Evolutionary conservation across 345 rosid genomes (phyloP), one percentile per base, ranked within the genome.

Genomic region (Hypericum androsaemum): DNA sequence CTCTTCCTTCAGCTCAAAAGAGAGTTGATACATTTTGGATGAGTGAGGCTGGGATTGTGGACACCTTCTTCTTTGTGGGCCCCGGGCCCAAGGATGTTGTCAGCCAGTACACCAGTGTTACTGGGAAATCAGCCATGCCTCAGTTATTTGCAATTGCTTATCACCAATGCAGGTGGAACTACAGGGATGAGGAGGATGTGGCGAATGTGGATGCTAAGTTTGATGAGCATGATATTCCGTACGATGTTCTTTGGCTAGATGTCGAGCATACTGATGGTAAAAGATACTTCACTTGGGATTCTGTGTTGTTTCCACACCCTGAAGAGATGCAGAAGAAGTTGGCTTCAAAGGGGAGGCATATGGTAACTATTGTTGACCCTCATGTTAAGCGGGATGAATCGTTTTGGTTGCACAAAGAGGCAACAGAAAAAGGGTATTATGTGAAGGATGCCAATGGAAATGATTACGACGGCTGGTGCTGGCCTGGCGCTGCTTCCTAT

Each of bases 91-190:
- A 94, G 76, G 97, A 88, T 64, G 92, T 88, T 5, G 84, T 94
- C 11, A 83, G 70, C 62, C 99, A 88, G 69, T 88, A 94, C 62
- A 78, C 76, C 0, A 71, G 74, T 60, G 89, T 82, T 15, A 94
- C 95, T 0, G 99, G 99, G 56, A 63, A 69, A 13, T 81, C 95
- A 37, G 69, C 95, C 0, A 88, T 94, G 99, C 99, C 97, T 3
- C 99, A 76, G 76, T 57, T 80, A 57, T 94, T 94, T 51, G 75
- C 99, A 14, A 83, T 75, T 7, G 97, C 84, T 9, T 94, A 94
- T 79, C 99, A 94, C 57, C 99, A 94, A 50, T 86, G 92, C 62
- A 82, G 99, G 74, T 94, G 99, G 99, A 94, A 94, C 64, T 94
- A 94, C 54, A 82, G 89, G 67, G 97, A 94, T 55, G 99, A 94